Evolutionary conservation across 2,329 filamentous ascomycete genomes (phyloP).

Genomic region (Penicillium corylophilum): DNA sequence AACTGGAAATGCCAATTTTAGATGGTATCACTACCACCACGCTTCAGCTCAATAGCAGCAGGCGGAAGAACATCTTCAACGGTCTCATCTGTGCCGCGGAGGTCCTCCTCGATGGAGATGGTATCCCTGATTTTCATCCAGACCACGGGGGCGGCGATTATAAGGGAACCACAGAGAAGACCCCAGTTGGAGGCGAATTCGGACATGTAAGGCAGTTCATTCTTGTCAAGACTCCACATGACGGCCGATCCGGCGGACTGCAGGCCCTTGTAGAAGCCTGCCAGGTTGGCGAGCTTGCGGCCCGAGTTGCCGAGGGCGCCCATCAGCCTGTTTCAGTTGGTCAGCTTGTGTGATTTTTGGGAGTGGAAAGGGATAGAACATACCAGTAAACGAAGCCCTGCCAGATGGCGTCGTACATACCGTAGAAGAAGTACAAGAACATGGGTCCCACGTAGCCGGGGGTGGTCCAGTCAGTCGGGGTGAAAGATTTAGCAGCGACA

Average conservation of each 20-base stretch:
- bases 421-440: conserved; percentile 87
- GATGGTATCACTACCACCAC: conserved; percentile 5
- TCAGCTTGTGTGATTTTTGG: not conserved
- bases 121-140: conserved; percentile 74
- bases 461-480: conserved; percentile 63
- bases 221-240: conserved; percentile 59
- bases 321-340: conserved; percentile 65
- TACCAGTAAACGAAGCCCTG: conserved; percentile 87
- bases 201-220: conserved; percentile 62
- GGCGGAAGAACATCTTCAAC: conserved; percentile 61
- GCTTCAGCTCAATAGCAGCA: conserved; percentile 11
- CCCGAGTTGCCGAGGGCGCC: conserved; percentile 87
- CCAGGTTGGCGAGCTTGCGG: conserved; percentile 84
- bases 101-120: conserved; percentile 71
- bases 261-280: conserved; percentile 84
- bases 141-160: conserved; percentile 75
- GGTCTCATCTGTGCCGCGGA: conserved; percentile 79
- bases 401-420: conserved; percentile 83
- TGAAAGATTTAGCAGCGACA: conserved; percentile 7
- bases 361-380: conserved; percentile 18
- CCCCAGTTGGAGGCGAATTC: conserved; percentile 74
- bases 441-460: conserved; percentile 71
- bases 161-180: conserved; percentile 63
- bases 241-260: conserved; percentile 76
- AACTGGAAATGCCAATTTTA: not conserved